Percentiles rank a stretch among this genome's conserved stretches.
These are phyloP conservation scores for Durusdinium trenchii DNA, from an alignment of 73 alveolate species.

Conservation along the genomic window DNA sequence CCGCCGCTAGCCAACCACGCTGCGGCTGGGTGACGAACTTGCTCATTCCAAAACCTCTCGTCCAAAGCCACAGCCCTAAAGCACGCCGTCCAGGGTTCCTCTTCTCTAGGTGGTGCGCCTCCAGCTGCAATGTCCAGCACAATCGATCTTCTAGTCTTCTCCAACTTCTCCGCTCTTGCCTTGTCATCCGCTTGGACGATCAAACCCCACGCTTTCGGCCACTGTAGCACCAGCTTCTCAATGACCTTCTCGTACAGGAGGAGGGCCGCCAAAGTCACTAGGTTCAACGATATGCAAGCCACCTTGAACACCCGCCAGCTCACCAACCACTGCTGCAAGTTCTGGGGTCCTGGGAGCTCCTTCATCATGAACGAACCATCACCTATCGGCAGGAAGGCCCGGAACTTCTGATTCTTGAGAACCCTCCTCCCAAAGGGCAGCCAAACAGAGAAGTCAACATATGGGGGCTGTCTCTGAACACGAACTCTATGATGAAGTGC, in stretches of 20 bases:
- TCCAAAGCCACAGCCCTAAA: not conserved
- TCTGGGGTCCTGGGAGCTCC: not conserved
- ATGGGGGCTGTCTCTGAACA: not conserved
- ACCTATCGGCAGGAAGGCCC: not conserved
- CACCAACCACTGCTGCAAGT: not conserved
- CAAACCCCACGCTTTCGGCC: not conserved
- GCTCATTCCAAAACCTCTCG: conserved; percentile 4
- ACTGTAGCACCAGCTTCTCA: not conserved
- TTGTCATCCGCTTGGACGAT: not conserved
- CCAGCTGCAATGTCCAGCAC: not conserved
- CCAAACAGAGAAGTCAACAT: not conserved
- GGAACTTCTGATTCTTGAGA: not conserved
- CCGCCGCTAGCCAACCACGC: not conserved
- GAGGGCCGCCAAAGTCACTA: not conserved
- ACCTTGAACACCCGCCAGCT: not conserved
- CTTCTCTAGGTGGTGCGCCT: not conserved
- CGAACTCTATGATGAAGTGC: not conserved
- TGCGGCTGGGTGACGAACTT: not conserved
- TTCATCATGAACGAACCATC: not conserved
- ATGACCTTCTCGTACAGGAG: not conserved
- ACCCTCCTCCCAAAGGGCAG: not conserved
- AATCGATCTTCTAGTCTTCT: not conserved
- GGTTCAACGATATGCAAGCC: not conserved
- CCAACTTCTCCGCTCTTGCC: not conserved
- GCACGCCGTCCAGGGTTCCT: not conserved